phyloP scores from a whole-genome alignment of 805 yeast species.

The Pichia nakasei region DNA sequence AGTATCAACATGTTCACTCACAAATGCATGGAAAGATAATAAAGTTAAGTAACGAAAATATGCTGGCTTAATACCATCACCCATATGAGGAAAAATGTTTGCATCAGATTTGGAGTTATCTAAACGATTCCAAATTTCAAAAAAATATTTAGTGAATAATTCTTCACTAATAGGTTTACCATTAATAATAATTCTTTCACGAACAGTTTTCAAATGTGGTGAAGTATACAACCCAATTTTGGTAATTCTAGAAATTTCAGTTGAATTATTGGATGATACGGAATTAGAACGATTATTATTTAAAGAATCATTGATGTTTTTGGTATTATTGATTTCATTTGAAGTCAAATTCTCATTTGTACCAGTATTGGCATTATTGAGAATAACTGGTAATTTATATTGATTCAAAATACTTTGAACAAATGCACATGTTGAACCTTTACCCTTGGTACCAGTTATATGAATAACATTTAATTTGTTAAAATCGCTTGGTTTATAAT shows the following conservation, averaged over 20 bases:
- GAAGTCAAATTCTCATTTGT: background rate
- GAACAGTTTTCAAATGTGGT: constrained; percentile 87
- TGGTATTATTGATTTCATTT: background rate
- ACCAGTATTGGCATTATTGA: background rate
- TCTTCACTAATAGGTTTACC: constrained; percentile 79
- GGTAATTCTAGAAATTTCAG: constrained; percentile 24
- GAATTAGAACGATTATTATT: constrained; percentile 4
- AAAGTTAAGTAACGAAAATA: constrained; percentile 88
- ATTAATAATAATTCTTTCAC: constrained; percentile 84
- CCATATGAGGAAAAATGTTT: constrained; percentile 62
- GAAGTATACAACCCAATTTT: constrained; percentile 92
- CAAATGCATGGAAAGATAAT: constrained; percentile 82
- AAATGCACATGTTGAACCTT: constrained; percentile 97
- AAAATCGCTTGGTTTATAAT: constrained; percentile 58
- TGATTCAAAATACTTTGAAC: constrained; percentile 70
- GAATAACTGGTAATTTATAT: constrained; percentile 32
- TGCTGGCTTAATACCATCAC: constrained; percentile 70
- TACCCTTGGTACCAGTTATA: constrained; percentile 96
- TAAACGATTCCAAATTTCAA: constrained; percentile 86
- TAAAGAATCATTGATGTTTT: background rate
- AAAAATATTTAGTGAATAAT: constrained; percentile 79
- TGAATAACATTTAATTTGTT: constrained; percentile 74
- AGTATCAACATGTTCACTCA: constrained; percentile 82
- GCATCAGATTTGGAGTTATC: constrained; percentile 43
- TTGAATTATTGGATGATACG: constrained; percentile 1